A percentile compares a stretch with the other conserved stretches of the same genome.
These are phyloP conservation scores for Penicillium oxalicum DNA, from an alignment of 2,329 filamentous ascomycete genomes.

Conservation along the genomic window DNA sequence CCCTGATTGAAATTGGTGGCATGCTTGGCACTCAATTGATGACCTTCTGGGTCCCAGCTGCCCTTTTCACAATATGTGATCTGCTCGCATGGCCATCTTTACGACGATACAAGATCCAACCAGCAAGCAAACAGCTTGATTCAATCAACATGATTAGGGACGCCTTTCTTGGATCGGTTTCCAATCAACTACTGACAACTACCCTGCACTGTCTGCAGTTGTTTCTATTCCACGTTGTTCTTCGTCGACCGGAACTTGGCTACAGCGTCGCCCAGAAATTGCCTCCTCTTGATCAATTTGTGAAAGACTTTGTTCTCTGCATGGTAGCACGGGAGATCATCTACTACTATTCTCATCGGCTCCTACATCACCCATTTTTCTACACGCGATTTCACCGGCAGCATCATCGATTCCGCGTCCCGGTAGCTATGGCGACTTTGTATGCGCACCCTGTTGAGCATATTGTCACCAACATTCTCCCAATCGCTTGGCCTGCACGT, in stretches of 20 bases:
- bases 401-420: slow-evolving; percentile 12
- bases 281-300: neutral
- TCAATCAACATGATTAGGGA: too few relatives aligned
- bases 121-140: too few relatives aligned
- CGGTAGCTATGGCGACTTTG: slow-evolving; percentile 7
- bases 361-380: slow-evolving; percentile 8
- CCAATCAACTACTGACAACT: too few relatives aligned
- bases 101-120: neutral
- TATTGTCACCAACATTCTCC: slow-evolving; percentile 2
- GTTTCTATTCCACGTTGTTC: too few relatives aligned
- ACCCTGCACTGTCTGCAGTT: too few relatives aligned
- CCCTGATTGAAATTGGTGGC: too few relatives aligned
- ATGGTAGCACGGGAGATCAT: slow-evolving; percentile 7
- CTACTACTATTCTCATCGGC: slow-evolving; percentile 15
- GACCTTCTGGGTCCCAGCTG: neutral
- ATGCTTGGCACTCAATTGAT: too few relatives aligned
- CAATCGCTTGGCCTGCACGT: slow-evolving; percentile 3
- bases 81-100: neutral
- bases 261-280: neutral
- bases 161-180: too few relatives aligned
- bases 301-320: slow-evolving; percentile 2
- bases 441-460: slow-evolving; percentile 11
- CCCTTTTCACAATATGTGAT: neutral
- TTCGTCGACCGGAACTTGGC: neutral
- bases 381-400: slow-evolving; percentile 11